Evolutionary conservation across 2,329 filamentous ascomycete genomes (phyloP).

Genomic region (Phaeosphaeriaceae sp.): DNA sequence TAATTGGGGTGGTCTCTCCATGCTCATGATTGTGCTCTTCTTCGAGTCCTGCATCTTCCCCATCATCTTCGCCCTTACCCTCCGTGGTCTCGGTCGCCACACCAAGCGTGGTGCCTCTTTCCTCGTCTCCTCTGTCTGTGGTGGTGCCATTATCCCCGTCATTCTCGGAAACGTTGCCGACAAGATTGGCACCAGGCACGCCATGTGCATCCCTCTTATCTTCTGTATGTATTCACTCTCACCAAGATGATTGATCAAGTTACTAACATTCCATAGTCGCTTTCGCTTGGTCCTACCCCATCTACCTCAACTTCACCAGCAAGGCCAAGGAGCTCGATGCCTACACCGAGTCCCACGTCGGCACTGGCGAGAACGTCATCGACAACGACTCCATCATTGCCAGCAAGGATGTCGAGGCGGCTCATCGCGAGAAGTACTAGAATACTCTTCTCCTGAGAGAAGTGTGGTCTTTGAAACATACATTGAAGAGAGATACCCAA

Average conservation of each 20-base stretch:
- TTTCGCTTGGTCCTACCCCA: conserved; percentile 46
- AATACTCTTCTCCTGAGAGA: neutral
- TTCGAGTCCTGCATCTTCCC: conserved; percentile 69
- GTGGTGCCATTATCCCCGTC: conserved; percentile 73
- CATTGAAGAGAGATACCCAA: neutral
- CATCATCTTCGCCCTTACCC: conserved; percentile 79
- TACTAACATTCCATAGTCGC: conserved; percentile 12
- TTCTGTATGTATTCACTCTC: conserved; percentile 30
- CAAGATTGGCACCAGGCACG: conserved; percentile 39
- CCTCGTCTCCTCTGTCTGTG: conserved; percentile 75
- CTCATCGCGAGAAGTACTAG: conserved; percentile 23
- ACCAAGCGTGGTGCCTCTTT: conserved; percentile 79
- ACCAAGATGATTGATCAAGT: conserved; percentile 21
- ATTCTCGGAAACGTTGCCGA: conserved; percentile 48
- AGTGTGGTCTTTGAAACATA: neutral
- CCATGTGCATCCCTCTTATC: conserved; percentile 46
- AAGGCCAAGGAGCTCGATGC: conserved; percentile 47
- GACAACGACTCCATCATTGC: conserved; percentile 36
- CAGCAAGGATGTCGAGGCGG: conserved; percentile 33
- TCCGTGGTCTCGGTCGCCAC: conserved; percentile 78
- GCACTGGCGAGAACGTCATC: conserved; percentile 27
- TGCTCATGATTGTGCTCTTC: conserved; percentile 48
- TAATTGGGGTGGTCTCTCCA: conserved; percentile 48
- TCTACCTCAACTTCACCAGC: conserved; percentile 44
- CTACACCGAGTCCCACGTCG: conserved; percentile 43